These are phyloP conservation scores for Cladorrhinum sp. DNA, from an alignment of 2,329 filamentous ascomycete genomes.

Conservation along the genomic window DNA sequence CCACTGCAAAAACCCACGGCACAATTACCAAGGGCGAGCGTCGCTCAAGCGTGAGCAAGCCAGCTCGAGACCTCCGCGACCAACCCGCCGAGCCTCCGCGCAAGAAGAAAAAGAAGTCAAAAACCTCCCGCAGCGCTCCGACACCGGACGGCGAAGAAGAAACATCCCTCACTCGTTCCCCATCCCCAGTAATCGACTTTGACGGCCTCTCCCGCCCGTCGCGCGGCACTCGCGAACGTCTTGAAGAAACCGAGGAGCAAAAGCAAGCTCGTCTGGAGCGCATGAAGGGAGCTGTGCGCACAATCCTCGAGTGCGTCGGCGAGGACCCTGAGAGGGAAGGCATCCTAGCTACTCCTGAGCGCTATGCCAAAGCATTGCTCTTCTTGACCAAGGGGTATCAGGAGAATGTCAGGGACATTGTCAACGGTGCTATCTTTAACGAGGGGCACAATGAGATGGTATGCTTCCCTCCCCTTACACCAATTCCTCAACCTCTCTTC, in stretches of 20 bases:
- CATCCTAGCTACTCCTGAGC: slow-evolving; percentile 67
- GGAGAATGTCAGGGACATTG: slow-evolving; percentile 85
- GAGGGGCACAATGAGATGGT: slow-evolving; percentile 93
- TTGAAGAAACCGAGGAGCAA: slow-evolving; percentile 54
- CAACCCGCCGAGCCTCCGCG: slow-evolving; percentile 40
- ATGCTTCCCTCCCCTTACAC: neutral
- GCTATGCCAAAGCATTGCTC: slow-evolving; percentile 93
- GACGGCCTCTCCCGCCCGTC: slow-evolving; percentile 60
- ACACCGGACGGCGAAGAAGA: slow-evolving; percentile 25
- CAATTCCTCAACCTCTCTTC: neutral
- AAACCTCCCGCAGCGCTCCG: slow-evolving; percentile 20
- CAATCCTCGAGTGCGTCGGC: slow-evolving; percentile 66
- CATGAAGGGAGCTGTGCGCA: slow-evolving; percentile 61
- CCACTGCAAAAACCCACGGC: slow-evolving; percentile 11
- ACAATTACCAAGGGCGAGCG: slow-evolving; percentile 35
- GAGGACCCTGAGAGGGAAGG: slow-evolving; percentile 66
- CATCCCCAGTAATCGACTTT: slow-evolving; percentile 58
- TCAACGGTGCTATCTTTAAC: slow-evolving; percentile 92
- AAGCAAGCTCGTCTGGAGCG: slow-evolving; percentile 52
- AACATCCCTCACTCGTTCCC: slow-evolving; percentile 41
- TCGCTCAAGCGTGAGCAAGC: slow-evolving; percentile 56
- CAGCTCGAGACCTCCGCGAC: slow-evolving; percentile 59
- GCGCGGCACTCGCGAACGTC: slow-evolving; percentile 60
- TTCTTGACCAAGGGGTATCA: slow-evolving; percentile 97
- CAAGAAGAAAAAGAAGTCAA: slow-evolving; percentile 37